These are phyloP conservation scores for Tetracentron sinense DNA, from an alignment of 164 flowering plant species.

Conservation along the genomic window DNA sequence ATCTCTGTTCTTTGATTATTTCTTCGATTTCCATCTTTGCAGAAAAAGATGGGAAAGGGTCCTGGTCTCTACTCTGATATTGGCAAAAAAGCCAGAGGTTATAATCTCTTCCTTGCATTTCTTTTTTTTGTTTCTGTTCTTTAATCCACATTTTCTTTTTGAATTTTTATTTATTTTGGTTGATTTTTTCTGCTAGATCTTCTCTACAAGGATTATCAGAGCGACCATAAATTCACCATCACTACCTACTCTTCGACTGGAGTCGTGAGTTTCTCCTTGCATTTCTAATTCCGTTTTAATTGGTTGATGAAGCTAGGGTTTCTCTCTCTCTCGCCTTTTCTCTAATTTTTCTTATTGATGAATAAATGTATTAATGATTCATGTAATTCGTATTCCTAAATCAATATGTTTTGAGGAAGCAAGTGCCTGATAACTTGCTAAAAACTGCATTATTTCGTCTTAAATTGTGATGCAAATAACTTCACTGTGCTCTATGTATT, in stretches of 20 bases:
- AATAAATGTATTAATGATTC: background rate
- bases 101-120: background rate
- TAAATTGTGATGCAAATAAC: no score
- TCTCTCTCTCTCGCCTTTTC: background rate
- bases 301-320: slow-evolving; percentile 8
- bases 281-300: background rate
- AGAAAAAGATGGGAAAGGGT: slow-evolving; percentile 54
- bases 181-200: slow-evolving; percentile 53
- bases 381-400: background rate
- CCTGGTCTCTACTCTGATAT: slow-evolving; percentile 87
- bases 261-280: slow-evolving; percentile 47
- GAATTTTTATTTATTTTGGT: background rate
- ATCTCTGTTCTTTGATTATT: no score
- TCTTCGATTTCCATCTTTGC: background rate
- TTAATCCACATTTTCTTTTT: background rate
- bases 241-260: slow-evolving; percentile 75
- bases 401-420: no score
- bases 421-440: no score
- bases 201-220: slow-evolving; percentile 82
- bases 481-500: no score
- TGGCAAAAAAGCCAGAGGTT: slow-evolving; percentile 85
- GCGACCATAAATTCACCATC: slow-evolving; percentile 78
- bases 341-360: background rate
- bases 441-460: no score
- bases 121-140: slow-evolving; percentile 1